Conservation (phyloP, 306 rosid genomes). For the Ammopiptanthus mongolicus region DNA sequence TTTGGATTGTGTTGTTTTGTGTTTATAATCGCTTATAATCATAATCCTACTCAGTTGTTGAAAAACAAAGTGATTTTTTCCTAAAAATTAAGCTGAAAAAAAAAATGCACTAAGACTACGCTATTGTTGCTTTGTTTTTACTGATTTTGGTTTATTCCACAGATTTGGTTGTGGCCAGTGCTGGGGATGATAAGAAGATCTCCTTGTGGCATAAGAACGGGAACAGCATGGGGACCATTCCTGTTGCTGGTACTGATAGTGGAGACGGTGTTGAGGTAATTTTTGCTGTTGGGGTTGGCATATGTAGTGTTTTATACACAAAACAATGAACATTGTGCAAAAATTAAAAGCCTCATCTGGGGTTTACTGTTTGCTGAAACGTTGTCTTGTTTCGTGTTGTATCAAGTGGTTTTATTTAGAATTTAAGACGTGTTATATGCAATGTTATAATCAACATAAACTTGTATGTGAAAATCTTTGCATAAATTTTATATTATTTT, state of each 20-base stretch:
- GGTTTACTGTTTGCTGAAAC: neutral
- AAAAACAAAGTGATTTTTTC: neutral
- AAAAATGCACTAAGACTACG: neutral
- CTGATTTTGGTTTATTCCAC: slow-evolving; percentile 15
- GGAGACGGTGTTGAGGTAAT: slow-evolving; percentile 81
- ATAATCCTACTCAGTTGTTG: neutral
- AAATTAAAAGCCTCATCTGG: neutral
- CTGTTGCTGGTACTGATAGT: slow-evolving; percentile 66
- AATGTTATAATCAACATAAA: neutral
- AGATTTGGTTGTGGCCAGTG: slow-evolving; percentile 98
- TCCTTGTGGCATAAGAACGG: slow-evolving; percentile 90
- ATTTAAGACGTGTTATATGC: neutral
- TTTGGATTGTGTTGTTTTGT: neutral
- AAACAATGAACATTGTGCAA: neutral
- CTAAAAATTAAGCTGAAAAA: neutral
- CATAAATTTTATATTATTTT: neutral
- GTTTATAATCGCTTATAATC: neutral
- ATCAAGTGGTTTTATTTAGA: neutral
- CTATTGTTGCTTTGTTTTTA: neutral
- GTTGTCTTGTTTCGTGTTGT: neutral
- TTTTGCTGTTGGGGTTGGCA: slow-evolving; percentile 3
- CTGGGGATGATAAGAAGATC: slow-evolving; percentile 94
- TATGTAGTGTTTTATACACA: neutral
- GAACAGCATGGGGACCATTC: slow-evolving; percentile 94
- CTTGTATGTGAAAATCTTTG: neutral